Base-by-base conservation (phyloP, 2,329 filamentous ascomycete genomes). In the Stachybotrys chartarum region DNA sequence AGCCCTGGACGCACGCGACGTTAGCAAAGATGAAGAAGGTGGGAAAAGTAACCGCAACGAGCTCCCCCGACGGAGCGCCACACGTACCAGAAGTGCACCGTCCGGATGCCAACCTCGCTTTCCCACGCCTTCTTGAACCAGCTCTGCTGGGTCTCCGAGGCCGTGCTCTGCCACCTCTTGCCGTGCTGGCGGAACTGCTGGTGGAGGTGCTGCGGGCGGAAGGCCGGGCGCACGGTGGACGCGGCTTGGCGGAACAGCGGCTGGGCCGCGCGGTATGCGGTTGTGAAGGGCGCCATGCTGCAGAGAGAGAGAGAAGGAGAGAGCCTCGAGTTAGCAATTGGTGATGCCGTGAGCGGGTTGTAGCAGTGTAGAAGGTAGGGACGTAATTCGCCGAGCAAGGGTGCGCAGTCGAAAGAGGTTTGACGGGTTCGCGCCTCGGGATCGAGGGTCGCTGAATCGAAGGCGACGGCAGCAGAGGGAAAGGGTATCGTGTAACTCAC, bases 1-100 rank as follows among this genome's bases (percentile, higher is more conserved):
- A 49, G 93, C 92, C 90, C 90, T 93, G 63, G 50, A 56, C 44
- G 31, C 17, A 53, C 50, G 24, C 31, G 44, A 58, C 45, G 58
- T 68, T 64, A 66, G 64, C 56, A 59, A 53, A 51, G 8, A 11
- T 14, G 54, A 24, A 35, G 14, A 39, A 31, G 48, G 8, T 39
- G 16, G 30, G 17, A 16, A 17, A 31, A 16, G 42, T 7, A 7
- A 32, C 42, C 7, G 7, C 14, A n/a, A 30, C n/a, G 30, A 12
- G 24, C 32, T n/a, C 17, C 11, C 17, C 7, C 8, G 45, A 24
- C 6, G 4, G 30, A n/a, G 11, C n/a, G 50, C 30, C n/a, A 24
- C 7, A 52, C 80, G 61, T 78, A 93, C 93, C 94, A 99, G 78
- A 99, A 99, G 75, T 99, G 94, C 66, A 99, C 94, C 59, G 94